Base-by-base conservation (phyloP, 345 rosid genomes). In the Aethionema arabicum region DNA sequence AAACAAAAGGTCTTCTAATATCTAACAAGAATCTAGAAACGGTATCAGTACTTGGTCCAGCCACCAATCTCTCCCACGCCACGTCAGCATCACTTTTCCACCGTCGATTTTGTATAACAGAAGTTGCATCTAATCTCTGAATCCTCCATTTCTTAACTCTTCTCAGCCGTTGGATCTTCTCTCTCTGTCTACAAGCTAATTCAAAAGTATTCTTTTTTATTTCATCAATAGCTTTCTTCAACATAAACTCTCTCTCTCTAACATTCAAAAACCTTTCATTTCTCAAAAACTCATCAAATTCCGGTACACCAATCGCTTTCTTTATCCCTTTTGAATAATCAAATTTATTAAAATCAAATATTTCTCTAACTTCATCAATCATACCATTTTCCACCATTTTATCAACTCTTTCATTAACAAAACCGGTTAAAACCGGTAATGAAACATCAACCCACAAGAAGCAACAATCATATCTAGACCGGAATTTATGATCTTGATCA, bases 281-380 rank as follows among this genome's bases (percentile, higher is more conserved):
- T 45, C 82, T 78, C 37, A 88, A 82, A 56, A 73, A 76, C 30
- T 0, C 29, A 48, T 88, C 84, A 11, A 88, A 76, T 61, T 88
- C 96, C 0, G 87, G 96, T 3, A 88, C 74, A 35, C 96, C 93
- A 11, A 88, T 85, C 3, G 93, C 86, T 51, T 61, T 81, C 66
- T 83, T 70, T 16, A 84, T 76, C 12, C 93, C 90, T 38, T 46
- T 66, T 0, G 80, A 63, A 57, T 85, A 88, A 66, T 76, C 79
- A 0, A 78, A 72, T 4, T 56, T 10, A 7, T 62, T 31, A 29
- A 80, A 81, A 56, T 84, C 80, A 1, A 82, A 84, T 6, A 77
- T 8, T 3, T 77, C 74, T 64, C 88, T 75, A 7, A 78, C 92
- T 59, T 88, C 92, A 0, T 83, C 86, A 0, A 88, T 76, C 80